Evolutionary conservation across 106 monocot genomes (phyloP).

Genomic region (Chionographis japonica): DNA sequence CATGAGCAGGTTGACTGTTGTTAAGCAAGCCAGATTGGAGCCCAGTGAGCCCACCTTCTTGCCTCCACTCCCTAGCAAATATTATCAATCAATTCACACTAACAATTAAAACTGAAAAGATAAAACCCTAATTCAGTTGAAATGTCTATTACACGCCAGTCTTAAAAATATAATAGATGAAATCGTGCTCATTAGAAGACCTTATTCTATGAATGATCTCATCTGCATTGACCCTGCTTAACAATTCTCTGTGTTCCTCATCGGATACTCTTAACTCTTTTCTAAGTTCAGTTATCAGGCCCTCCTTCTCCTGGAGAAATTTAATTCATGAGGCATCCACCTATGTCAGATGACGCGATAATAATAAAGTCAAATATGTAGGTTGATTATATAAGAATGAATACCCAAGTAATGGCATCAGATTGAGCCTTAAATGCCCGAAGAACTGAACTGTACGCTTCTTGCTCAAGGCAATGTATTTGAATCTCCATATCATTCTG

Average conservation of each 20-base stretch:
- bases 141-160: neutral
- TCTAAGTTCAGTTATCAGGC: constrained; percentile 82
- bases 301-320: constrained; percentile 72
- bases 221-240: constrained; percentile 75
- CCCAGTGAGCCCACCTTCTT: constrained; percentile 42
- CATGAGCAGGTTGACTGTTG: constrained; percentile 41
- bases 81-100: constrained; percentile 1
- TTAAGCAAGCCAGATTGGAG: constrained; percentile 33
- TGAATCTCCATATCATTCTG: constrained; percentile 51
- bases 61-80: constrained; percentile 58
- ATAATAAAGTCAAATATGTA: neutral
- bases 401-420: constrained; percentile 80
- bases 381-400: neutral
- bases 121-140: neutral
- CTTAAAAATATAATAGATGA: neutral
- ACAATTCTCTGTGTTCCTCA: constrained; percentile 71
- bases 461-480: constrained; percentile 70
- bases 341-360: neutral
- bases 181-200: constrained; percentile 19
- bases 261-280: constrained; percentile 82
- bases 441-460: constrained; percentile 67
- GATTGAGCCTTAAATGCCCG: constrained; percentile 80
- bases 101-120: neutral
- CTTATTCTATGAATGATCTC: constrained; percentile 65
- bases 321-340: neutral